Evolutionary conservation across 1,139 yeast species (phyloP), one percentile per base, ranked within the genome.

Genomic region (Hansenula sp.): DNA sequence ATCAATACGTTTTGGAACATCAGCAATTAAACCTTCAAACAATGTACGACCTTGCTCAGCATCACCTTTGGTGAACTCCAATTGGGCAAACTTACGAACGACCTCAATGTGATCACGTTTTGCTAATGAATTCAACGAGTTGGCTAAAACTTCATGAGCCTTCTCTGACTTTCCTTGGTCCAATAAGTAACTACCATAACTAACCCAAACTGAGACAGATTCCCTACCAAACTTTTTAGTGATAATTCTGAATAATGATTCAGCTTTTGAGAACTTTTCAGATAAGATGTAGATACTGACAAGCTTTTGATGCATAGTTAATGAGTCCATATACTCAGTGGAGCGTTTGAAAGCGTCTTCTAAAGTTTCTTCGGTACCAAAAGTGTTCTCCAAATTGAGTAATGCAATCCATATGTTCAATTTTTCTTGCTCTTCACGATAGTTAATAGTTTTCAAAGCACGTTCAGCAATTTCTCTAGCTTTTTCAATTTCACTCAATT

Each of bases 381-480:
- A 93, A 15, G 91, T 82, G 64, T 88, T 89, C 65, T 93, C 99
- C 76, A 94, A 78, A 67, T 94, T 93, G 57, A 93, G 77, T 61
- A 90, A 67, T 1, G 98, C 99, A 63, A 93, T 87, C 99, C 99
- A 94, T 42, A 93, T 83, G 60, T 93, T 94, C 67, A 90, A 68
- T 67, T 90, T 89, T 63, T 93, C 99, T 58, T 81, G 84, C 65
- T 94, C 99, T 61, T 91, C 97, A 59, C 97, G 80, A 70, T 84
- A 89, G 60, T 79, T 82, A 55, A 93, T 93, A 10, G 95, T 84
- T 69, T 87, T 88, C 59, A 93, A 75, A 5, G 98, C 99, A 52
- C 99, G 80, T 58, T 85, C 87, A 40, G 88, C 98, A 54, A 93
- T 80, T 63, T 88, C 96, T 57, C 99, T 81, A 12, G 98, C 97